Base-by-base conservation (phyloP, 805 yeast species). In the Hanseniaspora opuntiae region DNA sequence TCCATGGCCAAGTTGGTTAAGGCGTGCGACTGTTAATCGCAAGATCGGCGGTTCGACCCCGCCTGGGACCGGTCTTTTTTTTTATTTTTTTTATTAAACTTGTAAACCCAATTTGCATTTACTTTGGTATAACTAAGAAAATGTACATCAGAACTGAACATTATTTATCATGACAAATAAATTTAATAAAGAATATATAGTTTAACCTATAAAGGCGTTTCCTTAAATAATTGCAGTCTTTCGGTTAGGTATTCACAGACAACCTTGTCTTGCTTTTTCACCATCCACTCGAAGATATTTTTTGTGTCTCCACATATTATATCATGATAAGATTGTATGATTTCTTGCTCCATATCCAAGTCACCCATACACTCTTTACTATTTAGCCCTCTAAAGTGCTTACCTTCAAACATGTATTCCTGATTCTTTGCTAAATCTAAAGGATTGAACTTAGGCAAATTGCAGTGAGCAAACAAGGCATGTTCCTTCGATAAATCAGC, bases 21-120 rank as follows among this genome's bases (percentile, higher is more conserved):
- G 77, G 77, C 77, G 75, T 73, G 76, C 77, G 78, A 74, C 78
- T 74, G 78, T 74, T 74, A 74, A 74, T 74, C 78, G 77, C 77
- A 74, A 74, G 78, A 74, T 72, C 78, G 78, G 65, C 77, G 74
- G 78, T 74, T 74, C 78, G 68, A 74, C 66, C 78, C 78, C 74
- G 77, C 65, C 78, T 72, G 75, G 64, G 78, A 76, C 74, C 78
- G 77, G 24, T 57, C 52, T 48, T 25, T 42, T 42, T 58, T 62
- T 62, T 58, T 59, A 60, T 56, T 56, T 50, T 25, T 19, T 24
- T 24, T 4, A 24, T 24, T 24, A 24, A 24, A 24, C 6, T 24
- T 24, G 5, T 3, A 24, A 24, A 3, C 25, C 25, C 25, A 4
- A 24, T 24, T 24, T 24, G 25, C 25, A 24, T 24, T n/a, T n/a